phyloP scores from a whole-genome alignment of 441 rosid genomes.

The Melastoma candidum region DNA sequence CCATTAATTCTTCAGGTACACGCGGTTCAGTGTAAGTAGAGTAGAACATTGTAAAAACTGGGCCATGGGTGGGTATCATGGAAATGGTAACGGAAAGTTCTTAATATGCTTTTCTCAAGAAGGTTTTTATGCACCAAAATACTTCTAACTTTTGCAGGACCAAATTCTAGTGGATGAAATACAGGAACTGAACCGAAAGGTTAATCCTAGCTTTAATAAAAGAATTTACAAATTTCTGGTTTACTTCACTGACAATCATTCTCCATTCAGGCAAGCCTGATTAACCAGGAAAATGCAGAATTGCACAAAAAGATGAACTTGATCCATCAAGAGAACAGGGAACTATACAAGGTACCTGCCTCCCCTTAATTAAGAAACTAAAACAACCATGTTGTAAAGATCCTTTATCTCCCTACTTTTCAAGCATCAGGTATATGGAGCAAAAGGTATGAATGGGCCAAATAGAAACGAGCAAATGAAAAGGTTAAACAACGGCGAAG shows the following conservation, averaged over 20 bases:
- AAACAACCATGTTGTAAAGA: slow-evolving; percentile 8
- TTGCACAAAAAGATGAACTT: slow-evolving; percentile 77
- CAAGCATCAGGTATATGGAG: slow-evolving; percentile 55
- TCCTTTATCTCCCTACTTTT: slow-evolving; percentile 3
- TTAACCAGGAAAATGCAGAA: slow-evolving; percentile 81
- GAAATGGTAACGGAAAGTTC: background rate
- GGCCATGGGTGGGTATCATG: background rate
- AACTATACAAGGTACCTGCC: slow-evolving; percentile 24
- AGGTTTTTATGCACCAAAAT: background rate
- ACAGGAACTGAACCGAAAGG: slow-evolving; percentile 60
- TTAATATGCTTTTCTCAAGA: background rate
- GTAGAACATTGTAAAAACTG: background rate
- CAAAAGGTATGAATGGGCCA: slow-evolving; percentile 39
- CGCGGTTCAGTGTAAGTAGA: background rate
- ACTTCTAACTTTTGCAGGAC: slow-evolving; percentile 37
- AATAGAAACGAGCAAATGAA: slow-evolving; percentile 35
- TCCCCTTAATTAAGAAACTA: background rate
- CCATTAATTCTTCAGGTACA: background rate
- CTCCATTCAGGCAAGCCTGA: slow-evolving; percentile 50
- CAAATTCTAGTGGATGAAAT: slow-evolving; percentile 59
- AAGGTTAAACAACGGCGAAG: slow-evolving; percentile 39
- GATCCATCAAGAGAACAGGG: slow-evolving; percentile 50
- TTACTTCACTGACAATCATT: slow-evolving; percentile 14
- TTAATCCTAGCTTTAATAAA: slow-evolving; percentile 12
- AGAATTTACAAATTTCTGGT: slow-evolving; percentile 2